Percentiles rank a stretch among this genome's conserved stretches.
These are phyloP conservation scores for Mortierella sp. DNA, from an alignment of 371 early-diverging fungal species.

Conservation along the genomic window DNA sequence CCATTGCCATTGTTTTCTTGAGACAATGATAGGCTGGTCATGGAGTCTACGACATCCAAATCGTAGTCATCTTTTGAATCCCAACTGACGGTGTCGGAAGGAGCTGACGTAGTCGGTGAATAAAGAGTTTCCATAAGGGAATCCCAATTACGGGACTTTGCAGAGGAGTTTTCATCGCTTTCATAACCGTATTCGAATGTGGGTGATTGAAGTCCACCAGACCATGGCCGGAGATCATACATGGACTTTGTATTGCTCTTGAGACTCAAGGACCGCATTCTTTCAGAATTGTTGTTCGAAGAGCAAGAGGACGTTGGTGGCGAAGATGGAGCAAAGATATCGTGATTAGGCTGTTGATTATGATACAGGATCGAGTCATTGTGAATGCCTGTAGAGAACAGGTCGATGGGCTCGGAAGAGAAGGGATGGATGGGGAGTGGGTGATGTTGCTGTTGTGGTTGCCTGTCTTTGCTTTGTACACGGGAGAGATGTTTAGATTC, in stretches of 20 bases:
- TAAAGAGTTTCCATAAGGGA: slow-evolving; percentile 44
- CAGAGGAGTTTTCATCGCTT: slow-evolving; percentile 28
- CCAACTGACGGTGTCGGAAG: slow-evolving; percentile 13
- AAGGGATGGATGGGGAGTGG: slow-evolving; percentile 28
- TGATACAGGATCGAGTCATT: slow-evolving; percentile 12
- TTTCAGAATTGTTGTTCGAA: slow-evolving; percentile 14
- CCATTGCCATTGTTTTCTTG: slow-evolving; percentile 30
- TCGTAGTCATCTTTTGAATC: slow-evolving; percentile 31
- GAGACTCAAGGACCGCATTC: slow-evolving; percentile 39
- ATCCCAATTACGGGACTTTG: slow-evolving; percentile 42
- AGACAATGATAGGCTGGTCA: slow-evolving; percentile 10
- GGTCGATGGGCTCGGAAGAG: slow-evolving; percentile 1
- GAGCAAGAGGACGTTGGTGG: slow-evolving; percentile 15
- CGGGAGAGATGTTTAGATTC: slow-evolving; percentile 30
- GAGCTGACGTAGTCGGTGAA: slow-evolving; percentile 24
- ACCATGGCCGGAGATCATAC: slow-evolving; percentile 41
- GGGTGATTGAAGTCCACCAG: slow-evolving; percentile 21
- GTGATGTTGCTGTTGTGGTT: slow-evolving; percentile 3
- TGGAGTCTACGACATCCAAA: slow-evolving; percentile 11
- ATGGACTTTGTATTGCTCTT: slow-evolving; percentile 50
- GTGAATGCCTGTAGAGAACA: background rate
- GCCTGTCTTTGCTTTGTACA: slow-evolving; percentile 20
- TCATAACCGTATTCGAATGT: slow-evolving; percentile 33
- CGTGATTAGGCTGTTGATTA: background rate
- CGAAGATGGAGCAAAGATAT: background rate